These are phyloP conservation scores for Aspergillus diversus DNA, from an alignment of 495 filamentous ascomycete genomes.

Conservation along the genomic window DNA sequence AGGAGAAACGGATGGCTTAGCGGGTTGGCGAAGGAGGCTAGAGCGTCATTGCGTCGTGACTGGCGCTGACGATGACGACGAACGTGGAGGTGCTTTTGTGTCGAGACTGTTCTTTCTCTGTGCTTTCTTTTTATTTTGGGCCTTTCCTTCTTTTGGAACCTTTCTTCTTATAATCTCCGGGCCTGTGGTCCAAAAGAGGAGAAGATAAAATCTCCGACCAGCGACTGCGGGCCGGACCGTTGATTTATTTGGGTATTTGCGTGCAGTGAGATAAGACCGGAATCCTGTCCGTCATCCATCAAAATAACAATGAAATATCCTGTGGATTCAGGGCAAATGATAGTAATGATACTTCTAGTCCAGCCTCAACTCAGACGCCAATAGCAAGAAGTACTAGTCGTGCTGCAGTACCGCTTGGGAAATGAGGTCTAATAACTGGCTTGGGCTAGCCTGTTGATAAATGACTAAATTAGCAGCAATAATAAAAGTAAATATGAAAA, in stretches of 20 bases:
- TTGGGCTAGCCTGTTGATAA: too few species aligned
- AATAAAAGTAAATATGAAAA: too few species aligned
- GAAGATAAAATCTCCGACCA: constrained; percentile 18
- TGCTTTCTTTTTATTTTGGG: constrained; percentile 2
- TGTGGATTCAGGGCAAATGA: too few species aligned
- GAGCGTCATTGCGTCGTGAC: constrained; percentile 21
- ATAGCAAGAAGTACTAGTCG: too few species aligned
- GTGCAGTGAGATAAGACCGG: neutral
- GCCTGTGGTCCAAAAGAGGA: neutral
- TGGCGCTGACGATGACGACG: constrained; percentile 24
- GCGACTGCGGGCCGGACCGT: constrained; percentile 16
- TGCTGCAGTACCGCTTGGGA: too few species aligned
- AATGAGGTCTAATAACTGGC: too few species aligned
- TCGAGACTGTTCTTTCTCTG: constrained; percentile 2
- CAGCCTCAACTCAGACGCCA: too few species aligned
- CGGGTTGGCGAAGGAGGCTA: constrained; percentile 8
- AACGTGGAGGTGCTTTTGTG: constrained; percentile 7
- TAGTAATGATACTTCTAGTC: too few species aligned
- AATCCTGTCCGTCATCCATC: too few species aligned
- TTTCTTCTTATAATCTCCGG: neutral
- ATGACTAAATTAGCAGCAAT: too few species aligned
- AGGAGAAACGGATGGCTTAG: constrained; percentile 12
- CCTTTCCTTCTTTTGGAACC: neutral
- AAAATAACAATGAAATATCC: too few species aligned
- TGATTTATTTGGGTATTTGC: neutral